phyloP scores from a whole-genome alignment of 2,329 filamentous ascomycete genomes.

The Colletotrichum higginsianum region DNA sequence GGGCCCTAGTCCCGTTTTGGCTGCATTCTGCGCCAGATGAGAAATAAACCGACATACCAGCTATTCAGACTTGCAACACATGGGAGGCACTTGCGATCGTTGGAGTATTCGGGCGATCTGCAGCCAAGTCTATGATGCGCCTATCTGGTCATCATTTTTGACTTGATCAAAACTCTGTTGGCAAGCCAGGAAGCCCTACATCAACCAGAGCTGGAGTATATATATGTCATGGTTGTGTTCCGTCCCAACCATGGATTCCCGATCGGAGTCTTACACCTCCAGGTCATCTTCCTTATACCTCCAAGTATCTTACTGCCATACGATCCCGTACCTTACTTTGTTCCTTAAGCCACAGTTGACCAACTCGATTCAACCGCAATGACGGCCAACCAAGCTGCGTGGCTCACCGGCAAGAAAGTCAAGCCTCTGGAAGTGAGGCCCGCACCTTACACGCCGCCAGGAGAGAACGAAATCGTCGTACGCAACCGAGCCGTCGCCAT shows the following conservation, averaged over 20 bases:
- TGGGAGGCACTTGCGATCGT: neutral
- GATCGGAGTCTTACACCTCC: too few species aligned
- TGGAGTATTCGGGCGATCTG: neutral
- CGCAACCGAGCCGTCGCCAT: conserved; percentile 51
- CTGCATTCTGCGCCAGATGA: conserved; percentile 10
- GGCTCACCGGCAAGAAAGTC: conserved; percentile 38
- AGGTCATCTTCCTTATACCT: neutral
- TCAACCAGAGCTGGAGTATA: too few species aligned
- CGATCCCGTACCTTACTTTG: neutral
- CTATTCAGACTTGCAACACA: neutral
- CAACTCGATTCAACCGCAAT: neutral
- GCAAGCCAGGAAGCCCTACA: too few species aligned
- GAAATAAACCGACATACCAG: neutral
- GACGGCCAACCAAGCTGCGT: conserved; percentile 38
- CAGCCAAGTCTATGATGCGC: neutral
- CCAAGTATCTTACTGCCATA: too few species aligned
- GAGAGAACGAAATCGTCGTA: conserved; percentile 48
- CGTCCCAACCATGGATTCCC: neutral
- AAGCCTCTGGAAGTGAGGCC: conserved; percentile 27
- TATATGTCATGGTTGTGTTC: neutral
- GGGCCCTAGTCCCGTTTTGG: conserved; percentile 1
- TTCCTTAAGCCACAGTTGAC: fast-evolving
- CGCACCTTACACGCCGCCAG: conserved; percentile 39
- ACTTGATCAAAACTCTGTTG: too few species aligned
- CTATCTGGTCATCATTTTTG: neutral